Evolutionary conservation across 2,329 filamentous ascomycete species (phyloP).

Genomic region (Tetracladium maxilliforme): DNA sequence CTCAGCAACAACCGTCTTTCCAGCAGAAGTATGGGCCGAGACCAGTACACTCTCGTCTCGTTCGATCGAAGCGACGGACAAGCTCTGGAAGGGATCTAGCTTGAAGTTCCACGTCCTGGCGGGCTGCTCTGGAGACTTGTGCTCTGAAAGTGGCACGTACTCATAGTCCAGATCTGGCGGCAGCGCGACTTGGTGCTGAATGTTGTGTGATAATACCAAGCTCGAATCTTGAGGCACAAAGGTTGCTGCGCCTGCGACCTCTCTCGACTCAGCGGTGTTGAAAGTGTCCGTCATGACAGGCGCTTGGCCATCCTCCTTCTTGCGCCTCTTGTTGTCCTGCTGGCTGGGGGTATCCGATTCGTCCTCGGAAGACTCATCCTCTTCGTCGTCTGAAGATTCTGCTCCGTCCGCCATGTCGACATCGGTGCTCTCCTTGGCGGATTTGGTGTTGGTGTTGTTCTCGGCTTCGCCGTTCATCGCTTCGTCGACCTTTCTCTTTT

Average conservation of each 20-base stretch:
- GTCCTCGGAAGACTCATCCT: constrained; percentile 24
- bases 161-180: constrained; percentile 89
- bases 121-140: constrained; percentile 77
- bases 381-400: constrained; percentile 19
- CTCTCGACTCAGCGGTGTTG: constrained; percentile 85
- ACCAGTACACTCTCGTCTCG: constrained; percentile 92
- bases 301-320: constrained; percentile 48
- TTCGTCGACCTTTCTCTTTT: constrained; percentile 79
- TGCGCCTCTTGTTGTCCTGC: constrained; percentile 45
- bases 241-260: constrained; percentile 63
- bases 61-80: constrained; percentile 90
- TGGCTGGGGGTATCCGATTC: constrained; percentile 27
- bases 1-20: constrained; percentile 96
- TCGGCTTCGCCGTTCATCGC: constrained; percentile 46
- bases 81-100: constrained; percentile 91
- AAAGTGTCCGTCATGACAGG: constrained; percentile 88
- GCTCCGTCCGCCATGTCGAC: constrained; percentile 6
- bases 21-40: constrained; percentile 91
- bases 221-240: no score
- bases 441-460: constrained; percentile 12
- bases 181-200: constrained; percentile 92
- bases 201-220: constrained; percentile 88
- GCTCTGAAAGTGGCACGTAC: constrained; percentile 90
- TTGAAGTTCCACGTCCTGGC: constrained; percentile 79
- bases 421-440: constrained; percentile 15